Conservation (phyloP, 495 filamentous ascomycete genomes). For the Polyplosphaeria fusca region DNA sequence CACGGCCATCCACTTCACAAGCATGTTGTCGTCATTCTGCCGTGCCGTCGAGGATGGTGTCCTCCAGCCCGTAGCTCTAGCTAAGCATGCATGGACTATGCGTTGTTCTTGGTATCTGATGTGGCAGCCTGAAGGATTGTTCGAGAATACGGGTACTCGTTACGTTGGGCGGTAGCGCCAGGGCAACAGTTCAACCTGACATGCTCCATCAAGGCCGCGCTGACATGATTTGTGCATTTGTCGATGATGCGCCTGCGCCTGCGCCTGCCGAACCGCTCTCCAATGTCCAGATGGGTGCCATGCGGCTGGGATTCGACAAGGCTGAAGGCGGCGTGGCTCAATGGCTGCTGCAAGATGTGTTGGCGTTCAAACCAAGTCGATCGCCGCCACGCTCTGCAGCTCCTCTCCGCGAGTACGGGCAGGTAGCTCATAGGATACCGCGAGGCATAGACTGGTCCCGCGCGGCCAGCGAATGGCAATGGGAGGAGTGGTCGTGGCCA, state of each 20-base stretch:
- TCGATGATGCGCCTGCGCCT: neutral
- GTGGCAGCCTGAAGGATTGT: slow-evolving; percentile 5
- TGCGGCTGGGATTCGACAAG: slow-evolving; percentile 24
- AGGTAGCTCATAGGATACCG: slow-evolving; percentile 34
- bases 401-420: slow-evolving; percentile 24
- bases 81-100: slow-evolving; percentile 23
- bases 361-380: slow-evolving; percentile 30
- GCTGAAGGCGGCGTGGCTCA: slow-evolving; percentile 32
- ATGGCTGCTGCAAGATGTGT: slow-evolving; percentile 36
- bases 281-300: neutral
- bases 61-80: slow-evolving; percentile 15
- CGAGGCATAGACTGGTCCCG: neutral
- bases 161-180: slow-evolving; percentile 21
- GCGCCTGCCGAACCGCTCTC: too few relatives aligned
- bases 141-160: neutral
- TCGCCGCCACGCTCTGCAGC: slow-evolving; percentile 6
- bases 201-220: slow-evolving; percentile 2
- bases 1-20: slow-evolving; percentile 4
- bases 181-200: slow-evolving; percentile 10
- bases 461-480: neutral
- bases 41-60: slow-evolving; percentile 20
- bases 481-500: slow-evolving; percentile 25
- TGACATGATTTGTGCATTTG: neutral
- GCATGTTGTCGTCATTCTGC: slow-evolving; percentile 15
- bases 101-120: slow-evolving; percentile 17